phyloP scores from a whole-genome alignment of 2,329 filamentous ascomycete genomes.

The Daldinia sp. region DNA sequence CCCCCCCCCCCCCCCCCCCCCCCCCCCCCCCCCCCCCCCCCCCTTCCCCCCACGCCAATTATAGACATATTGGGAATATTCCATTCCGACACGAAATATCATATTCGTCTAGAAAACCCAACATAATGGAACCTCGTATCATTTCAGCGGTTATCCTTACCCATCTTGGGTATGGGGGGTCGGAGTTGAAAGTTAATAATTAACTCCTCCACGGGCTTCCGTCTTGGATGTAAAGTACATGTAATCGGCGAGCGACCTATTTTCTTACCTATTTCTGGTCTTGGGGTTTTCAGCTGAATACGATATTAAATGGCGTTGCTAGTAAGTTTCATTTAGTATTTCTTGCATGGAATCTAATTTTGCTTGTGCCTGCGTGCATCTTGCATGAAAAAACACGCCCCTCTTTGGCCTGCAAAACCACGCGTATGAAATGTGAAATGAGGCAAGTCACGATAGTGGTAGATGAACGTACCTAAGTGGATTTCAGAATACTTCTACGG shows the following conservation, averaged over 20 bases:
- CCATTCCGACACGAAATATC: constrained; percentile 11
- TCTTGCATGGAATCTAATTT: constrained; percentile 14
- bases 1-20: too few species aligned
- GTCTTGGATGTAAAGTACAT: not conserved
- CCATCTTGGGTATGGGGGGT: not conserved
- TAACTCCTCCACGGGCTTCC: not conserved
- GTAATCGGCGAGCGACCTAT: not conserved
- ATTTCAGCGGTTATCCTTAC: not conserved
- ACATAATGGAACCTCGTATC: constrained; percentile 3
- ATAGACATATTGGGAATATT: constrained; percentile 11
- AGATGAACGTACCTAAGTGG: too few species aligned
- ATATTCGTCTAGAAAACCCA: constrained; percentile 3
- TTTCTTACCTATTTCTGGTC: not conserved
- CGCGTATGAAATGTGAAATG: constrained; percentile 3
- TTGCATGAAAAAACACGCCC: not conserved
- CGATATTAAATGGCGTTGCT: not conserved
- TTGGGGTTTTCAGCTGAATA: not conserved
- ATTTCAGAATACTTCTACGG: constrained; percentile 16
- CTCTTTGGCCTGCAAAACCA: not conserved
- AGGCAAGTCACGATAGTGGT: not conserved
- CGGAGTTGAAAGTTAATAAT: constrained; percentile 1
- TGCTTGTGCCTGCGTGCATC: not conserved
- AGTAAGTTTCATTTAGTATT: not conserved
- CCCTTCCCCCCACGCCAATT: not conserved
- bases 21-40: too few species aligned